phyloP scores from a whole-genome alignment of 2,329 filamentous ascomycete species.

The Sordariomycetes sp. region DNA sequence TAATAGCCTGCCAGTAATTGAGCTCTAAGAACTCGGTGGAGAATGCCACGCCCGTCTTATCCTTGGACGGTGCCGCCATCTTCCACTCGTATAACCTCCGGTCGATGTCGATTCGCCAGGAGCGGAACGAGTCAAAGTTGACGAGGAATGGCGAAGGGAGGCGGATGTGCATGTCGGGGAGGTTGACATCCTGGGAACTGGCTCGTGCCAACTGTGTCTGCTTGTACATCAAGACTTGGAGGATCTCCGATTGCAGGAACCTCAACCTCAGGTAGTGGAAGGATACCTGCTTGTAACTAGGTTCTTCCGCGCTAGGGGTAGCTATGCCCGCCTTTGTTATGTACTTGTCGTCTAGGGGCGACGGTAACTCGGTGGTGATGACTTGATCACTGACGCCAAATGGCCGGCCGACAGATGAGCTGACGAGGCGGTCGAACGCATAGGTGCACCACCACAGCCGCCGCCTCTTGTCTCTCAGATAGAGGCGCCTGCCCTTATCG shows the following conservation, averaged over 20 bases:
- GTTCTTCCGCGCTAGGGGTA: slow-evolving; percentile 46
- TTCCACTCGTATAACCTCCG: slow-evolving; percentile 79
- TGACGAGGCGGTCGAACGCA: slow-evolving; percentile 87
- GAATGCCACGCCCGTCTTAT: slow-evolving; percentile 79
- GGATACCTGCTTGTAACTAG: slow-evolving; percentile 83
- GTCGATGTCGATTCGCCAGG: slow-evolving; percentile 84
- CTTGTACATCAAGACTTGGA: slow-evolving; percentile 87
- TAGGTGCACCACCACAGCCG: slow-evolving; percentile 97
- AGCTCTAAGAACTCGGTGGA: slow-evolving; percentile 83
- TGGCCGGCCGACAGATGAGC: slow-evolving; percentile 83
- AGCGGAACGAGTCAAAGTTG: slow-evolving; percentile 74
- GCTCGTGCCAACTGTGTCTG: slow-evolving; percentile 71
- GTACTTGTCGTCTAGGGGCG: slow-evolving; percentile 74
- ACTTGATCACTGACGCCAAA: slow-evolving; percentile 95
- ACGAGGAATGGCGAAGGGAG: slow-evolving; percentile 78
- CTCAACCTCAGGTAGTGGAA: slow-evolving; percentile 88
- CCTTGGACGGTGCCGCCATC: slow-evolving; percentile 62
- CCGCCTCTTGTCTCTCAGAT: slow-evolving; percentile 74
- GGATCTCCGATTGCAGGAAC: slow-evolving; percentile 84
- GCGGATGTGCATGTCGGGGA: slow-evolving; percentile 66
- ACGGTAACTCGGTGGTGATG: slow-evolving; percentile 91
- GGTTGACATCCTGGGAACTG: slow-evolving; percentile 50
- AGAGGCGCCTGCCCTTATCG: slow-evolving; percentile 62
- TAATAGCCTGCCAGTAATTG: slow-evolving; percentile 96
- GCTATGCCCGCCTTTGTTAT: slow-evolving; percentile 73